Percentiles rank a stretch among this genome's conserved stretches.
phyloP scores from a whole-genome alignment of 2,329 filamentous ascomycete genomes.

The Penicillium sclerotiorum region DNA sequence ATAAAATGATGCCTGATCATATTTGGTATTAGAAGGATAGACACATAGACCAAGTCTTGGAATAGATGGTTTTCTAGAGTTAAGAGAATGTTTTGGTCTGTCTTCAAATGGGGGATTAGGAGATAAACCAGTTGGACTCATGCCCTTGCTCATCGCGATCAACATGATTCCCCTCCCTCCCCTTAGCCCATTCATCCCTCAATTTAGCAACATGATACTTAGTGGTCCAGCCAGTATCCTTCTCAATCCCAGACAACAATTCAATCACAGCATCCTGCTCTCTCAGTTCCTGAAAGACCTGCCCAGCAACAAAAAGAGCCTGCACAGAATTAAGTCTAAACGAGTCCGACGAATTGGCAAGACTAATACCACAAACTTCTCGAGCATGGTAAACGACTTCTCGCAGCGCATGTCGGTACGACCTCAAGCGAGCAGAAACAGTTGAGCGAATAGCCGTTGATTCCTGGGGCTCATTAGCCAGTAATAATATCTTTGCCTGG shows the following conservation, averaged over 20 bases:
- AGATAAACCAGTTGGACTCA: constrained; percentile 2
- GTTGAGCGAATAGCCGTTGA: constrained; percentile 52
- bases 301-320: constrained; percentile 23
- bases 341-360: constrained; percentile 55
- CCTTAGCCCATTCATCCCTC: constrained; percentile 13
- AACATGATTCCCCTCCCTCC: constrained; percentile 23
- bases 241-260: constrained; percentile 15
- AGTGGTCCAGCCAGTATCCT: constrained; percentile 18
- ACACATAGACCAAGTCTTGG: no score
- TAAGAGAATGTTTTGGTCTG: no score
- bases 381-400: constrained; percentile 55
- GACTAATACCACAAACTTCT: constrained; percentile 59
- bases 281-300: constrained; percentile 49
- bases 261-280: constrained; percentile 19
- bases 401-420: constrained; percentile 54
- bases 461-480: constrained; percentile 60
- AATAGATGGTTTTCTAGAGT: no score
- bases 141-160: constrained; percentile 2
- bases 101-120: no score
- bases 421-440: constrained; percentile 53
- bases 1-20: no score
- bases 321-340: constrained; percentile 42
- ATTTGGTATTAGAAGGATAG: no score
- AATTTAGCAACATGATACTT: constrained; percentile 17
- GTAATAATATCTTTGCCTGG: constrained; percentile 61